These are phyloP conservation scores for Xylaria sp. DNA, from an alignment of 2,329 filamentous ascomycete species.

Conservation along the genomic window DNA sequence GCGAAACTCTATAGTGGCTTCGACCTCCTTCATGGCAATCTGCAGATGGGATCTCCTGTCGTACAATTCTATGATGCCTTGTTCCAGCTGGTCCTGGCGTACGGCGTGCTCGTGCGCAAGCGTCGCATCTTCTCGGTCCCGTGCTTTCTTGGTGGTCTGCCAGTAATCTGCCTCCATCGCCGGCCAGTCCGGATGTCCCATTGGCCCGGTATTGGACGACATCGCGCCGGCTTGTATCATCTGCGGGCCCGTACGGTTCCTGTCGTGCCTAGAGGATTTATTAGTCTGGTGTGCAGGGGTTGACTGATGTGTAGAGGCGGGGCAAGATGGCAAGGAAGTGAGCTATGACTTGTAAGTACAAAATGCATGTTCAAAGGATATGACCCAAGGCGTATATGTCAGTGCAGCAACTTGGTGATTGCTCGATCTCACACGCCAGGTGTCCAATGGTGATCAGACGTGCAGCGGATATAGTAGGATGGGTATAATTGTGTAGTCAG, in stretches of 20 bases:
- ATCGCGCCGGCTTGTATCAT: constrained; percentile 36
- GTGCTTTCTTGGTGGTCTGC: constrained; percentile 38
- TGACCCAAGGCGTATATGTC: neutral
- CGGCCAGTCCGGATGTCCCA: constrained; percentile 38
- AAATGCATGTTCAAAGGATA: constrained; percentile 2
- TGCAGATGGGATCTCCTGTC: constrained; percentile 41
- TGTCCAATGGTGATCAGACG: neutral
- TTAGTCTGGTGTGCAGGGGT: constrained; percentile 19
- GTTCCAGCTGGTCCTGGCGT: constrained; percentile 40
- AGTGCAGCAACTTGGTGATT: neutral
- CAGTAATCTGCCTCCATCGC: constrained; percentile 42
- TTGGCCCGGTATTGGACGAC: constrained; percentile 40
- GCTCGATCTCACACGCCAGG: neutral
- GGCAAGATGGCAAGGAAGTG: neutral
- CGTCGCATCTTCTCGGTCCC: constrained; percentile 43
- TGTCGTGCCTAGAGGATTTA: constrained; percentile 25
- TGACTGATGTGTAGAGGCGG: neutral
- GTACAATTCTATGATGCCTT: constrained; percentile 40
- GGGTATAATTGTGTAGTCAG: neutral
- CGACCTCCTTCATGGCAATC: constrained; percentile 39
- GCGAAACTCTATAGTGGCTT: constrained; percentile 38
- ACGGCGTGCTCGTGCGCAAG: constrained; percentile 38
- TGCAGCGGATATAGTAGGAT: neutral
- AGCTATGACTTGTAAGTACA: constrained; percentile 2
- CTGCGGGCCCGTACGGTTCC: constrained; percentile 5